Evolutionary conservation across 78 protist species (phyloP), one percentile per base, ranked within the genome.

Genomic region (Anaeramoeba flamelloides): DNA sequence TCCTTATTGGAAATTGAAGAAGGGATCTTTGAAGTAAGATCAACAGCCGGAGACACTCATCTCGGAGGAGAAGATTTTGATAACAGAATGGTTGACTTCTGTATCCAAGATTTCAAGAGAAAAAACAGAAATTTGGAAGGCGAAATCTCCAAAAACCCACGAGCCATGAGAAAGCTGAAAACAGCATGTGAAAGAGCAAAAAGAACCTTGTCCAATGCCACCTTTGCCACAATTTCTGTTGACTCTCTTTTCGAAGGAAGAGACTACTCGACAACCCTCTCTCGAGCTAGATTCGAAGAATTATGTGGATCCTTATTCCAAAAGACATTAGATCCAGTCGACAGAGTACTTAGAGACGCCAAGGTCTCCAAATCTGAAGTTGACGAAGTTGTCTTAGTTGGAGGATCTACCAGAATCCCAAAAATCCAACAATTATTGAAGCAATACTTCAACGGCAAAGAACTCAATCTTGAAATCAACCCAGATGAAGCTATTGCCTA

Each of bases 401-500:
- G 99, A 2, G 98, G 99, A n/a, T 92, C 96, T 53, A 94, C 98
- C 12, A 93, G 99, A 36, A 93, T 95, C 82, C 98, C 99, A 41
- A 90, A 91, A 89, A 88, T 94, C n/a, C 98, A 92, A 91, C 80
- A 86, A 79, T 84, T 94, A 79, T 88, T 95, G 84, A 77, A 75
- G 31, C 97, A 97, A 83, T 94, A 76, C 87, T 94, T 97, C 92
- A 81, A 88, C 81, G 98, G 99, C 79, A 94, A 92, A 88, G 97
- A 90, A 79, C 91, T 86, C 32, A 74, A 78, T n/a, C n/a, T n/a
- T n/a, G 91, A 64, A 79, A 91, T 93, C 93, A 96, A 96, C 89
- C 96, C 99, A 30, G 98, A 95, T 74, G 99, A 94, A 92, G 97
- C 97, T 8, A 98, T 97, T 32, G 99, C 99, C 76, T 93, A 97